A percentile compares a stretch with the other conserved stretches of the same genome.
These are phyloP conservation scores for Fusarium tuaranense DNA, from an alignment of 2,329 filamentous ascomycete genomes.

Conservation along the genomic window DNA sequence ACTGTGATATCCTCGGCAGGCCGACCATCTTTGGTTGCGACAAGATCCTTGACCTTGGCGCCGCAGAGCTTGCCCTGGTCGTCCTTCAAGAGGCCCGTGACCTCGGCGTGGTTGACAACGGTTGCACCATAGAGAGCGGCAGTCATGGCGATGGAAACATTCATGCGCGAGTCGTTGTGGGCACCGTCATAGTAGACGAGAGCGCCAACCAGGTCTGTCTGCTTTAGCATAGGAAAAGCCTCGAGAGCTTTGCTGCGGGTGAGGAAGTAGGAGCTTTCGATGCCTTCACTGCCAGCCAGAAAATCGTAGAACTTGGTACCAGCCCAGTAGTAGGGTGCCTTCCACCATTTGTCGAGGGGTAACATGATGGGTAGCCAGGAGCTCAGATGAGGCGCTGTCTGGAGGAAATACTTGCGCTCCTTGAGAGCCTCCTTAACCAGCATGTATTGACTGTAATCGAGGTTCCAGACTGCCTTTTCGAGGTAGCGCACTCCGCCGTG, in stretches of 20 bases:
- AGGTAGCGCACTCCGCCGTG: conserved; percentile 81
- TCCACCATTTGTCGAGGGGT: conserved; percentile 81
- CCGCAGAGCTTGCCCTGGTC: conserved; percentile 78
- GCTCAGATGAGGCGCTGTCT: conserved; percentile 79
- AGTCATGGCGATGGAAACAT: conserved; percentile 88
- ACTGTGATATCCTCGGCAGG: conserved; percentile 73
- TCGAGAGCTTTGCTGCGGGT: conserved; percentile 88
- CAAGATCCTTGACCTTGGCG: conserved; percentile 77
- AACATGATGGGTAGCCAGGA: conserved; percentile 83
- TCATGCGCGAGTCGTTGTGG: conserved; percentile 94
- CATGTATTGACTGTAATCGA: conserved; percentile 79
- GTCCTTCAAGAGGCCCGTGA: conserved; percentile 82
- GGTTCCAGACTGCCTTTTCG: conserved; percentile 81
- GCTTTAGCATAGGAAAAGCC: conserved; percentile 90
- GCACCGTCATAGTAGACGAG: conserved; percentile 93
- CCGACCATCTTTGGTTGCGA: conserved; percentile 73
- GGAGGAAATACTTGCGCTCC: conserved; percentile 80
- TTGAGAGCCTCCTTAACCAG: conserved; percentile 79
- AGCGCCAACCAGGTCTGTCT: conserved; percentile 81
- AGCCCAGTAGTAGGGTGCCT: conserved; percentile 81
- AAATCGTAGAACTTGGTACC: conserved; percentile 88
- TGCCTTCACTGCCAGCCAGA: conserved; percentile 86
- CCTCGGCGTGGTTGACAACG: conserved; percentile 85
- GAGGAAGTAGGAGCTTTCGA: conserved; percentile 90
- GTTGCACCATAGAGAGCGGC: conserved; percentile 88